Evolutionary conservation across 2,329 filamentous ascomycete species (phyloP), one percentile per base, ranked within the genome.

Genomic region (Colletotrichum ledebouriae): DNA sequence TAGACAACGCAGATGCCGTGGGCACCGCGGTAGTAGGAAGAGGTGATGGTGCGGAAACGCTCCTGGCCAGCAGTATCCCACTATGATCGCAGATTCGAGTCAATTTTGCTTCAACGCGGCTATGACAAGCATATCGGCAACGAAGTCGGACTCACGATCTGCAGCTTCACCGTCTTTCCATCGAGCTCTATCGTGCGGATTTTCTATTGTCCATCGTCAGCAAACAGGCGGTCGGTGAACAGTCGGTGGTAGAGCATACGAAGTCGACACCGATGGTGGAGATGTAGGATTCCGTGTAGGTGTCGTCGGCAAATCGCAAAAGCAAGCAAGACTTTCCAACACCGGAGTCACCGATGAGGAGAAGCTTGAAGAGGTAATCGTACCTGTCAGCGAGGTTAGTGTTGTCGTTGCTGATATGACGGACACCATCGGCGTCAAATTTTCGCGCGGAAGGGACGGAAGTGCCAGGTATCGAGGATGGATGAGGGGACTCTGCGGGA

Each of bases 301-400:
- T 98, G 79, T 98, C 94, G 81, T 98, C 96, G 79, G 96, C 96
- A 80, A 99, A 99, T 86, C 96, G 94, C 80, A 99, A 88, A 75
- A 99, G 88, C 85, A 99, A 83, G 85, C 96, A 99, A 79, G 96
- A 99, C 92, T 99, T 99, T 92, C 96, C 96, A 79, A 99, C 96
- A 90, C 96, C 96, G 82, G 96, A 99, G 83, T 99, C 96, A 84
- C 96, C 96, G 90, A 99, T 99, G 87, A 99, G 95, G 84, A 99
- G 93, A 74, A 99, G 94, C 91, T 99, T 99, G 91, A 99, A 99
- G 79, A 99, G 94, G 84, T 99, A 99, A 83, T 99, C 96, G 92
- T 99, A 99, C 96, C 96, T 98, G 79, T 69, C 17, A 65, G 56
- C 25, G 29, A 53, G 68, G 71, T 80, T 66, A 78, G 75, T 57